phyloP scores from a whole-genome alignment of 148 eudicot species.

The Talinum fruticosum region DNA sequence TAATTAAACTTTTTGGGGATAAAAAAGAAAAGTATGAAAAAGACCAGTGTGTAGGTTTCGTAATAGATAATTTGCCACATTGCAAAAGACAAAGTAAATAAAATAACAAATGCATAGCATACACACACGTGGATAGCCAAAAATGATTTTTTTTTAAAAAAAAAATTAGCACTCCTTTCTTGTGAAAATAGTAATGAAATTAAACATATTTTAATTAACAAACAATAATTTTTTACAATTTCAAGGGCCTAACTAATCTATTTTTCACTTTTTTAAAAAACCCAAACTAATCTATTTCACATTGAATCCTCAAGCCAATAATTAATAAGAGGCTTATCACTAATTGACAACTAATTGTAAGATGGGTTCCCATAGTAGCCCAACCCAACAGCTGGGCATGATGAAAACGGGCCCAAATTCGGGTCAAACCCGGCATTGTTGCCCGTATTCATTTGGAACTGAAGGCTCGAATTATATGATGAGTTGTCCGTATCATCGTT shows the following conservation, averaged over 20 bases:
- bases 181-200: not conserved
- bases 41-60: too few species aligned
- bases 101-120: not conserved
- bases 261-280: too few species aligned
- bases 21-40: too few species aligned
- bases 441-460: slow-evolving; percentile 31
- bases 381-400: slow-evolving; percentile 22
- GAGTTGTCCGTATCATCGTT: slow-evolving; percentile 42
- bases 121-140: not conserved
- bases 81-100: not conserved
- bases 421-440: slow-evolving; percentile 18
- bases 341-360: slow-evolving; percentile 13
- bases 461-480: slow-evolving; percentile 32
- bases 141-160: too few species aligned
- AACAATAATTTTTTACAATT: not conserved
- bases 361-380: slow-evolving; percentile 32
- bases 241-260: slow-evolving; percentile 2
- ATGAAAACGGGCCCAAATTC: slow-evolving; percentile 22
- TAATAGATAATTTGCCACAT: too few species aligned
- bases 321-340: not conserved
- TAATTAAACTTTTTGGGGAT: too few species aligned
- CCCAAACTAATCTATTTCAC: slow-evolving; percentile 1
- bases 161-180: not conserved
- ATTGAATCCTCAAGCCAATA: not conserved
- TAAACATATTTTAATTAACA: not conserved